Evolutionary conservation across 768 basidiomycete species (phyloP).

Genomic region (Naganishia randhawae): DNA sequence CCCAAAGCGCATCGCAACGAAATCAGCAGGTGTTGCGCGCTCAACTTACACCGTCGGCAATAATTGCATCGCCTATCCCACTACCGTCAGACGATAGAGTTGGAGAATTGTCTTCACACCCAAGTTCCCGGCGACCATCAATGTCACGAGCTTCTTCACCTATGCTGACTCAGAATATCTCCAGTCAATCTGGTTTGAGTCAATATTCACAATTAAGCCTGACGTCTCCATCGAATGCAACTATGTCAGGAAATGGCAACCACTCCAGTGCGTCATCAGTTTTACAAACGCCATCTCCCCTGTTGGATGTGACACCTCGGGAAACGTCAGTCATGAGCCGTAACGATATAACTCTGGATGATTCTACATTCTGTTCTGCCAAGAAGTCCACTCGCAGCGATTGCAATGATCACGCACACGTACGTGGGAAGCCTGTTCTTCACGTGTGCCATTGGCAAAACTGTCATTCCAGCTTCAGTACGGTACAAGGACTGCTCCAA

Average conservation of each 20-base stretch:
- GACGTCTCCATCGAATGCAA: background rate
- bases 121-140: no score
- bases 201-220: background rate
- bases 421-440: background rate
- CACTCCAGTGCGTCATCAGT: conserved; percentile 11
- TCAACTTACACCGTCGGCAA: background rate
- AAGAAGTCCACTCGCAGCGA: background rate
- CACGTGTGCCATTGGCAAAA: conserved; percentile 70
- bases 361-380: background rate
- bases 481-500: conserved; percentile 67
- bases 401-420: background rate
- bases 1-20: background rate
- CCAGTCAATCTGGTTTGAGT: background rate
- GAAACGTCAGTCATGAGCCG: background rate
- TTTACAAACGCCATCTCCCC: conserved; percentile 7
- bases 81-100: background rate
- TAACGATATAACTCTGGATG: background rate
- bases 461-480: conserved; percentile 63
- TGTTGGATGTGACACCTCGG: background rate
- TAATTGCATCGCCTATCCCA: background rate
- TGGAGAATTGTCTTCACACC: no score
- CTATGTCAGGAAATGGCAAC: background rate
- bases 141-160: background rate
- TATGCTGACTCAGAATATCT: background rate
- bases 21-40: background rate